Evolutionary conservation across 1,284 basidiomycete species (phyloP).

Genomic region (Sanguinoderma infundibulare): DNA sequence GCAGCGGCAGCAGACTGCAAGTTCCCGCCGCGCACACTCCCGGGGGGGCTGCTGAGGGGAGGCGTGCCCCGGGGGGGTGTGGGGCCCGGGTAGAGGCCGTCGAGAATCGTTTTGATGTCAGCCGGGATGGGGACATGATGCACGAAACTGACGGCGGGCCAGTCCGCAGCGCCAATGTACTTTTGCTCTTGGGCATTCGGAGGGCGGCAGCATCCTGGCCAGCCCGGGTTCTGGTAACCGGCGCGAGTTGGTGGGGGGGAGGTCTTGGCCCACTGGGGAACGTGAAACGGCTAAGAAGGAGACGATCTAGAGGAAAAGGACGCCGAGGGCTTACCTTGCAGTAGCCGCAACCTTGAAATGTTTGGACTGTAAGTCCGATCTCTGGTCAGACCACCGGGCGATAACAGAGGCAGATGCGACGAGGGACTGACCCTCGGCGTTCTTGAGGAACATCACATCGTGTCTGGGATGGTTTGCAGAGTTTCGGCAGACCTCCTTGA

Average conservation of each 20-base stretch:
- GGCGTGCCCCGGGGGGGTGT: slow-evolving; percentile 27
- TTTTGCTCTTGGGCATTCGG: slow-evolving; percentile 61
- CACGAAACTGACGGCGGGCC: slow-evolving; percentile 74
- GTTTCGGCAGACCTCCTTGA: slow-evolving; percentile 74
- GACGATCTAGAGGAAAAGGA: slow-evolving; percentile 31
- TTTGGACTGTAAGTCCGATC: slow-evolving; percentile 56
- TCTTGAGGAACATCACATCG: slow-evolving; percentile 77
- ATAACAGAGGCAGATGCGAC: slow-evolving; percentile 19
- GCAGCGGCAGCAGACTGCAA: slow-evolving; percentile 30
- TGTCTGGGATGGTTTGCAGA: slow-evolving; percentile 69
- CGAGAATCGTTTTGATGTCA: slow-evolving; percentile 69
- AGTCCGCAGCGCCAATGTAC: slow-evolving; percentile 73
- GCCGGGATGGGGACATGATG: slow-evolving; percentile 71
- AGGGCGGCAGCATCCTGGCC: slow-evolving; percentile 84
- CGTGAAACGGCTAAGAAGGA: slow-evolving; percentile 31
- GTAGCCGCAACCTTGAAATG: slow-evolving; percentile 83
- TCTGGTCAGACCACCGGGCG: slow-evolving; percentile 25
- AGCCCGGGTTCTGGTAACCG: slow-evolving; percentile 71
- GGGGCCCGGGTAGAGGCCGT: slow-evolving; percentile 43
- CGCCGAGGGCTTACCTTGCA: slow-evolving; percentile 64
- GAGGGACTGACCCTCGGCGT: slow-evolving; percentile 71
- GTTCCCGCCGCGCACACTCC: slow-evolving; percentile 32
- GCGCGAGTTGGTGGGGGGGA: slow-evolving; percentile 56
- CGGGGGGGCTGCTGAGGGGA: slow-evolving; percentile 35
- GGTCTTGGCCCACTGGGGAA: slow-evolving; percentile 67